Evolutionary conservation across 108 stramenopile genomes (phyloP).

Genomic region (Asterionellopsis glacialis): DNA sequence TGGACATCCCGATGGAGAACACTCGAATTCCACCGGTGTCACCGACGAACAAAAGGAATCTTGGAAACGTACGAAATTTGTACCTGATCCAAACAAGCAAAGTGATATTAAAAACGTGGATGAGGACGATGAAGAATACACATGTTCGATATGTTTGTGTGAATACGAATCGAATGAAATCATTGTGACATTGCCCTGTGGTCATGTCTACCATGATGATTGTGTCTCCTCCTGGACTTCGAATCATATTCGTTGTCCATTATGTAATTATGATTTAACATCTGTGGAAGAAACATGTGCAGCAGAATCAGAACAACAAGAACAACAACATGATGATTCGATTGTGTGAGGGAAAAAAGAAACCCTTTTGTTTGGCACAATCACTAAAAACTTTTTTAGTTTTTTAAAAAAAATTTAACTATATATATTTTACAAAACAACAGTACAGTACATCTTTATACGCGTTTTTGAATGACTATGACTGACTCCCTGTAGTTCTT

Average conservation of each 20-base stretch:
- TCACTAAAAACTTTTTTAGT: too few relatives aligned
- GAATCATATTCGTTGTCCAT: constrained; percentile 74
- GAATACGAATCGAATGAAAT: constrained; percentile 83
- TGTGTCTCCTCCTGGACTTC: constrained; percentile 75
- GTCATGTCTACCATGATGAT: constrained; percentile 77
- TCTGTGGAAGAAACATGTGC: constrained; percentile 21
- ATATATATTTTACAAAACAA: too few relatives aligned
- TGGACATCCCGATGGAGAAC: constrained; percentile 55
- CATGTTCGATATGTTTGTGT: constrained; percentile 82
- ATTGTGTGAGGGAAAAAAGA: too few relatives aligned
- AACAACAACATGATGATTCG: too few relatives aligned
- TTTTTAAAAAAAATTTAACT: too few relatives aligned
- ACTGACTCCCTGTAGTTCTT: too few relatives aligned
- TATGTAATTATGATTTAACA: constrained; percentile 80
- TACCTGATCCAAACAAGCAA: too few relatives aligned
- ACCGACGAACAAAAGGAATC: constrained; percentile 58
- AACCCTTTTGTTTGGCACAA: too few relatives aligned
- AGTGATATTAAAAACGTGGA: too few relatives aligned
- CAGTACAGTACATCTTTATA: too few relatives aligned
- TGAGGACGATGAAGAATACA: constrained; percentile 13
- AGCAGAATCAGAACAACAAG: too few relatives aligned
- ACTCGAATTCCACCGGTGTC: constrained; percentile 44
- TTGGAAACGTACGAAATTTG: constrained; percentile 35
- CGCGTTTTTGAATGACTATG: too few relatives aligned
- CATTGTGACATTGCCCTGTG: constrained; percentile 64